Conservation (phyloP, 1,284 basidiomycete genomes). For the Cryptococcus floricola region DNA sequence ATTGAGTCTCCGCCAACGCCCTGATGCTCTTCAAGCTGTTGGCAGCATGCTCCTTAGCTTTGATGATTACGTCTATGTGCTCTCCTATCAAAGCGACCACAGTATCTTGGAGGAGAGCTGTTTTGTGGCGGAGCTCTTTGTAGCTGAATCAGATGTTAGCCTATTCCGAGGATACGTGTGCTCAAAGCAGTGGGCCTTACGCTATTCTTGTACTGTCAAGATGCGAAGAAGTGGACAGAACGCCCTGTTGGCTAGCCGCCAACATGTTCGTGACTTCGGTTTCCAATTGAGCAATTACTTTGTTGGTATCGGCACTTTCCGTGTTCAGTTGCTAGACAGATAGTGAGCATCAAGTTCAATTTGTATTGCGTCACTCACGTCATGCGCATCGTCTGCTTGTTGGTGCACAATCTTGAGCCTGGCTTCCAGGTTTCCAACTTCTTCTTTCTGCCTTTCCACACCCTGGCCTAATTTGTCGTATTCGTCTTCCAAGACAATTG, state of each 20-base stretch:
- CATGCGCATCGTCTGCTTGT: slow-evolving; percentile 71
- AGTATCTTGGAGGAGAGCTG: slow-evolving; percentile 34
- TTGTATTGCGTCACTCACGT: slow-evolving; percentile 54
- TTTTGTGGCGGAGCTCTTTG: slow-evolving; percentile 42
- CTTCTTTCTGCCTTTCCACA: slow-evolving; percentile 56
- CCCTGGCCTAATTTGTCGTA: slow-evolving; percentile 59
- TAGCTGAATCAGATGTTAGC: slow-evolving; percentile 18
- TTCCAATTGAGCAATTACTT: slow-evolving; percentile 34
- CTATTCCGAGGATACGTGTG: background rate
- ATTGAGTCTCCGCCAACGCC: slow-evolving; percentile 39
- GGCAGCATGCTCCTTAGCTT: slow-evolving; percentile 43
- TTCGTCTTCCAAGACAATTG: slow-evolving; percentile 71
- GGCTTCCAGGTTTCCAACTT: slow-evolving; percentile 62
- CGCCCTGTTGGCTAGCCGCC: slow-evolving; percentile 35
- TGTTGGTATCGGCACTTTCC: slow-evolving; percentile 32
- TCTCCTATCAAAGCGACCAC: slow-evolving; percentile 32
- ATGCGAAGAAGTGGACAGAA: slow-evolving; percentile 34
- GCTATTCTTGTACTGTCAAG: slow-evolving; percentile 39
- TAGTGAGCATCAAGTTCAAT: slow-evolving; percentile 1
- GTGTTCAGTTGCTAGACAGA: slow-evolving; percentile 30
- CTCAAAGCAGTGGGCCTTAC: slow-evolving; percentile 22
- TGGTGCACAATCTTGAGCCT: slow-evolving; percentile 50
- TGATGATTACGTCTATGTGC: slow-evolving; percentile 42
- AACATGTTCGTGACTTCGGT: slow-evolving; percentile 36
- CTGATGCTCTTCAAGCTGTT: slow-evolving; percentile 37